A percentile compares a stretch with the other conserved stretches of the same genome.
Conservation (phyloP, 192 early-diverging fungal species). For the Backusella macrospora region DNA sequence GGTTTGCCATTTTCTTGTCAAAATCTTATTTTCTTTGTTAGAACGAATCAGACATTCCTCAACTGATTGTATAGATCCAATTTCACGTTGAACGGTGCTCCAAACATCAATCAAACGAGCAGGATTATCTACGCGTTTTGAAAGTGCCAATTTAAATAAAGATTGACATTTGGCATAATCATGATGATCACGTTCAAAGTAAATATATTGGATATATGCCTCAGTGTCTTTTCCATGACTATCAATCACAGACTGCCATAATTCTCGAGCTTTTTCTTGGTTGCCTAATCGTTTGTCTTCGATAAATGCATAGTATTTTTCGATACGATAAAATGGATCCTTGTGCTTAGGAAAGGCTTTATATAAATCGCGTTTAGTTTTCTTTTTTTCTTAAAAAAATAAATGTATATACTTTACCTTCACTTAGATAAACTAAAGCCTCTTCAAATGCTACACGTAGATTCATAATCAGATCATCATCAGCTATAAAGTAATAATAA, state of each 20-base stretch:
- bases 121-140: constrained; percentile 42
- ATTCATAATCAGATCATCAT: constrained; percentile 25
- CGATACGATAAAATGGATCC: constrained; percentile 48
- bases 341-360: constrained; percentile 33
- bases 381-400: too few species aligned
- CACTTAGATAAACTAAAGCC: constrained; percentile 22
- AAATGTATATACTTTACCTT: constrained; percentile 29
- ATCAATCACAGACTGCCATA: constrained; percentile 44
- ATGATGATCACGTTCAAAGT: constrained; percentile 40
- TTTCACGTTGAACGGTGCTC: constrained; percentile 40
- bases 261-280: constrained; percentile 29
- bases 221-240: constrained; percentile 36
- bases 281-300: constrained; percentile 35
- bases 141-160: constrained; percentile 36
- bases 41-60: constrained; percentile 29
- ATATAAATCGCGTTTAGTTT: background rate
- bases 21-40: constrained; percentile 17
- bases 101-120: constrained; percentile 43
- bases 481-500: constrained; percentile 1
- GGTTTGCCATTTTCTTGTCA: constrained; percentile 26
- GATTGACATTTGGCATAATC: constrained; percentile 26
- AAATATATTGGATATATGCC: constrained; percentile 41
- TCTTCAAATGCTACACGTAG: constrained; percentile 37
- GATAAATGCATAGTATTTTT: constrained; percentile 45
- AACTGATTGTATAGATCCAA: constrained; percentile 29